These are phyloP conservation scores for Calonectria hawksworthii DNA, from an alignment of 2,329 filamentous ascomycete genomes.

Conservation along the genomic window DNA sequence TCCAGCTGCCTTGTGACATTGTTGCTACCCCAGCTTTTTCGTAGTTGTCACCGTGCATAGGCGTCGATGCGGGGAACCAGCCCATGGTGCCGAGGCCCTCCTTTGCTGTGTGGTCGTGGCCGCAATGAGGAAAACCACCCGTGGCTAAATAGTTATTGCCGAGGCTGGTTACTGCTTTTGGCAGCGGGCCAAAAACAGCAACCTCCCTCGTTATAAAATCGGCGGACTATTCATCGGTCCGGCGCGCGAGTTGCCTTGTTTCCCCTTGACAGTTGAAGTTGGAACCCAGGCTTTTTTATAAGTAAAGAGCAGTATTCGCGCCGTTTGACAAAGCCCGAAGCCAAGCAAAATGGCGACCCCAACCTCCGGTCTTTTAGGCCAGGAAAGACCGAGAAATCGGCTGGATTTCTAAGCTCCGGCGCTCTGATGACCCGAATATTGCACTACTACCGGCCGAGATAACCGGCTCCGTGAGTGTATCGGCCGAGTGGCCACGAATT, in stretches of 20 bases:
- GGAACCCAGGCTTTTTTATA: not conserved
- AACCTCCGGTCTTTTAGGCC: not conserved
- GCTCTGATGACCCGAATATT: not conserved
- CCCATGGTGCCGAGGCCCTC: conserved; percentile 35
- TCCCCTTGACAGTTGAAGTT: not conserved
- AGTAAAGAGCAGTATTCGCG: not conserved
- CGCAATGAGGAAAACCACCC: not conserved
- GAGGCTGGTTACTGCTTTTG: conserved; percentile 30
- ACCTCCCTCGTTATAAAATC: not conserved
- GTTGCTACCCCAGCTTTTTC: conserved; percentile 26
- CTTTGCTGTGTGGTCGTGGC: not conserved
- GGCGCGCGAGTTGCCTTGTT: not conserved
- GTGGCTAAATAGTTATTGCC: conserved; percentile 32
- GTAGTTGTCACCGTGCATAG: not conserved
- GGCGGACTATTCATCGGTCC: conserved; percentile 19
- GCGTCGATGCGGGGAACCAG: conserved; percentile 36
- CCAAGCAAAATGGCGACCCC: not conserved
- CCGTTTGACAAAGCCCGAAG: not conserved
- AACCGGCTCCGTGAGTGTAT: conserved; percentile 36
- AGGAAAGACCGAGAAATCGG: not conserved
- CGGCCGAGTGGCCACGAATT: conserved; percentile 38
- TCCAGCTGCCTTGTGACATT: not conserved
- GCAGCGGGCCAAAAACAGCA: not conserved
- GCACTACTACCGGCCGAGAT: conserved; percentile 35
- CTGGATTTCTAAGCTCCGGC: conserved; percentile 15